Evolutionary conservation across 1,284 basidiomycete genomes (phyloP).

Genomic region (Phylloboletellus chloephorus): DNA sequence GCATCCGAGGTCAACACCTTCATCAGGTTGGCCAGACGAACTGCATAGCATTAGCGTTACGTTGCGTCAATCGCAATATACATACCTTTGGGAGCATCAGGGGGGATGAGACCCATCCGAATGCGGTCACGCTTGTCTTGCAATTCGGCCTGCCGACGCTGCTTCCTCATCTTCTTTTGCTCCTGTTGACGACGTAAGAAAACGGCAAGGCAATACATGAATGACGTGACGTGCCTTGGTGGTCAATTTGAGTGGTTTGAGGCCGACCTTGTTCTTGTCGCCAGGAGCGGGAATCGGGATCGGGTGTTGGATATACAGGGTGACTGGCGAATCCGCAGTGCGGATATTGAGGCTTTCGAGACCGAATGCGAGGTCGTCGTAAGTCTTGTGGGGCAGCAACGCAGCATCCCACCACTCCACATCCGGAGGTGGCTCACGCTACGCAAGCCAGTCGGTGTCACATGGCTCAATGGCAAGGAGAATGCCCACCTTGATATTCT

Average conservation of each 20-base stretch:
- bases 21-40: conserved; percentile 95
- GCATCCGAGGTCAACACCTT: conserved; percentile 96
- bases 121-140: conserved; percentile 95
- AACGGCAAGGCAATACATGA: background rate
- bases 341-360: conserved; percentile 57
- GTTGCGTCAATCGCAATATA: background rate
- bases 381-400: conserved; percentile 74
- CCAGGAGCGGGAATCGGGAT: conserved; percentile 91
- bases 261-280: conserved; percentile 71
- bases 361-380: conserved; percentile 67
- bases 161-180: conserved; percentile 94
- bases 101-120: conserved; percentile 93
- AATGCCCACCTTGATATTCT: conserved; percentile 67
- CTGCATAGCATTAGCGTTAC: conserved; percentile 38
- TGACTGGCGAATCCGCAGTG: conserved; percentile 71
- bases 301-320: conserved; percentile 92
- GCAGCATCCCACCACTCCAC: conserved; percentile 98
- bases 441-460: conserved; percentile 9
- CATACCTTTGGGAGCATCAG: conserved; percentile 89
- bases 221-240: conserved; percentile 53
- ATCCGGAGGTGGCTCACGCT: conserved; percentile 82
- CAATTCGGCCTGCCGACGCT: conserved; percentile 82
- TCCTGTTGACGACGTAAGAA: conserved; percentile 48
- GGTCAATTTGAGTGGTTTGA: conserved; percentile 86
- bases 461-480: background rate